Evolutionary conservation across 805 yeast species (phyloP), one percentile per base, ranked within the genome.

Genomic region (Phaffomyces thermotolerans): DNA sequence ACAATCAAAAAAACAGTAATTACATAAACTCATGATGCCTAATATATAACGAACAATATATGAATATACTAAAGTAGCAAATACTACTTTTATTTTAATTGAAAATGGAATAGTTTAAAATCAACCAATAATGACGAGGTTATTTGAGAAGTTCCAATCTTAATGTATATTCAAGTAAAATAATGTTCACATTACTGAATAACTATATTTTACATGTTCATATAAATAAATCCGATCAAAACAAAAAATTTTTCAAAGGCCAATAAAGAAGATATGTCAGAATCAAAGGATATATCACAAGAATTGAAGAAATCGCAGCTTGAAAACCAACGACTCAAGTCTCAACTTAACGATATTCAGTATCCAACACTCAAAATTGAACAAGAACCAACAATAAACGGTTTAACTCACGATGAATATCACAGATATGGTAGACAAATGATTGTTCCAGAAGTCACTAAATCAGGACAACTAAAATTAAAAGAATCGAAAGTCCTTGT

Each of bases 371-470:
- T 4, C 22, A 20, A 20, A 20, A 20, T 20, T 20, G 22, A 20
- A 20, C 4, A 4, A 20, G 22, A 20, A 5, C 22, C 22, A 20
- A 20, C 22, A 4, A 20, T 20, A 20, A 27, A 44, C 15, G 46
- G 42, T 6, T 47, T 57, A 10, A 44, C 78, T 2, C 59, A 74
- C 17, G 85, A 81, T 33, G 99, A 93, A 60, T 89, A 80, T 60
- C 65, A 62, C 27, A 66, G 97, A 32, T 93, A 93, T 62, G 98
- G 99, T 4, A 73, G 99, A 42, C 99, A 93, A 57, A 84, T 93
- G 91, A 79, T 90, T 23, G 96, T 93, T 2, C 93, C 95, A 3
- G 84, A 78, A 45, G 69, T 89, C 40, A 58, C 60, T 1, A 41
- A 65, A 4, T 45, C 62, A 2, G 72, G 79, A 3, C 99, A 93